Evolutionary conservation across 306 rosid species (phyloP), one percentile per base, ranked within the genome.

Genomic region (Prosopis cineraria): DNA sequence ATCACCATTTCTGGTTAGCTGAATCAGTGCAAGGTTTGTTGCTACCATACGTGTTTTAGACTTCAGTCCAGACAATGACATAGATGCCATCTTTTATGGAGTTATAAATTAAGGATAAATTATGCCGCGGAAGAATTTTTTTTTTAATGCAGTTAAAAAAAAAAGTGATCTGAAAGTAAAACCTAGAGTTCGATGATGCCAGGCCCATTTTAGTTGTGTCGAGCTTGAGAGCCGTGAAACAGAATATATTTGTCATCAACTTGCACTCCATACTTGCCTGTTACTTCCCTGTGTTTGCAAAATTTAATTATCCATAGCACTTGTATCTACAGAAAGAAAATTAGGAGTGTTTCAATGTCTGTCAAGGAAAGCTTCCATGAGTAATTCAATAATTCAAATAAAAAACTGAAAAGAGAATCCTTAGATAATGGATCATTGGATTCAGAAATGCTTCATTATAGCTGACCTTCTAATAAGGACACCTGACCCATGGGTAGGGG

Each of bases 51-150:
- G 12, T 27, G 59, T 39, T 13, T 45, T 27, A 27, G 40, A 16
- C 39, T 12, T 69, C 41, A 45, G 27, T 30, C 74, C 33, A 8
- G 74, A 69, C 58, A 44, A 69, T 69, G 74, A 44, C 58, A 44
- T 69, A 25, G 14, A 16, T 27, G 24, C 14, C 73, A 7, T 27
- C 31, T 27, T 27, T 27, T 29, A 27, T 45, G 14, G 55, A 69
- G 58, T 44, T 67, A 67, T 7, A 68, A 43, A 41, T 7, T 43
- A 27, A 68, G 56, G 73, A 68, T 43, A 64, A 12, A 8, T 39
- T 34, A 41, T 41, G 72, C 55, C 41, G 72, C 24, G 6, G 22
- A n/a, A 43, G 20, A 13, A 7, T 24, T 68, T 27, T 68, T 16
- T 24, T 68, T 27, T 68, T 68, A 8, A 13, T 27, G 31, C 31